phyloP scores from a whole-genome alignment of 2,329 filamentous ascomycete genomes.

The Parascedosporium putredinis region DNA sequence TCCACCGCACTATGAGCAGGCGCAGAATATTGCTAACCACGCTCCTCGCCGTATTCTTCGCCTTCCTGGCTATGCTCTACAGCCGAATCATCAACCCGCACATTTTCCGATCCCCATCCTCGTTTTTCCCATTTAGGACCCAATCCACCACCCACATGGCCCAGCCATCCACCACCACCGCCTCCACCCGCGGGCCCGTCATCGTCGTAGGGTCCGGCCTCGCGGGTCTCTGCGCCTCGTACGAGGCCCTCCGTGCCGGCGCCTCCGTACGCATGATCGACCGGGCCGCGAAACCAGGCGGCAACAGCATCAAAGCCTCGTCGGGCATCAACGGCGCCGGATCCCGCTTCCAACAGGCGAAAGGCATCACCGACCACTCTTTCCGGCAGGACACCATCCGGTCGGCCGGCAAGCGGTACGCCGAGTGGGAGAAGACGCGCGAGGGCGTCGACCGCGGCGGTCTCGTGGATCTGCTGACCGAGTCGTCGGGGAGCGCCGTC shows the following conservation, averaged over 20 bases:
- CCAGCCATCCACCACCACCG: background rate
- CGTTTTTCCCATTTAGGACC: background rate
- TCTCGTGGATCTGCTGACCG: constrained; percentile 38
- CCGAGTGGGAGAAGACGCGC: constrained; percentile 14
- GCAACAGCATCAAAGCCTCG: constrained; percentile 57
- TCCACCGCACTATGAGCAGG: constrained; percentile 2
- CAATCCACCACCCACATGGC: background rate
- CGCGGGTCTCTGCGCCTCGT: constrained; percentile 49
- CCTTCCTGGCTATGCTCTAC: constrained; percentile 6
- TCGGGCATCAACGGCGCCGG: constrained; percentile 55
- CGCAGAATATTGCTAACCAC: constrained; percentile 6
- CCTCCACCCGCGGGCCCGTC: constrained; percentile 22
- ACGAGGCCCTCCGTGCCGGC: constrained; percentile 40
- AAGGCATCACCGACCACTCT: constrained; percentile 22
- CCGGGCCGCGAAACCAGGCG: constrained; percentile 47
- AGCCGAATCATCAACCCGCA: constrained; percentile 1
- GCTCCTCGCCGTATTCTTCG: constrained; percentile 4
- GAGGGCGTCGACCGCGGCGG: constrained; percentile 24
- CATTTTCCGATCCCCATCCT: background rate
- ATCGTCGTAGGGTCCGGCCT: constrained; percentile 57
- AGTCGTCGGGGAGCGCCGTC: constrained; percentile 36
- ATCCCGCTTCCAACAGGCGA: constrained; percentile 41
- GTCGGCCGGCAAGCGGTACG: constrained; percentile 40
- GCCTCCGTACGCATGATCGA: constrained; percentile 49
- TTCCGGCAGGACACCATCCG: constrained; percentile 47